Percentiles rank a stretch among this genome's conserved stretches.
phyloP scores from a whole-genome alignment of 2,329 filamentous ascomycete species.

The Penicillium sp. region DNA sequence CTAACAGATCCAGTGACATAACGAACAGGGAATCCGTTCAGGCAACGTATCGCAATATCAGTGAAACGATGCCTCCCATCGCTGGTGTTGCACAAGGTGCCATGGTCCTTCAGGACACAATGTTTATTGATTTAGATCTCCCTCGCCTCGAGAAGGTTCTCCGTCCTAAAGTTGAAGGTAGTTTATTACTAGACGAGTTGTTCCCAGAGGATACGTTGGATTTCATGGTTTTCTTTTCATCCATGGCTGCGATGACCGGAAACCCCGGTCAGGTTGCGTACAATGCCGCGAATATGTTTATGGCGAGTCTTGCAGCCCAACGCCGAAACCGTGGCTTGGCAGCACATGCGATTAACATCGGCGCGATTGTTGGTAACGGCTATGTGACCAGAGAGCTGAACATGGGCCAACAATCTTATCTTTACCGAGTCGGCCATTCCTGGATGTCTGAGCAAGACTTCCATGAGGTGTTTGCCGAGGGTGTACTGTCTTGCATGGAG shows the following conservation, averaged over 20 bases:
- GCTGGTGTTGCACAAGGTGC: conserved; percentile 38
- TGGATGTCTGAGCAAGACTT: conserved; percentile 32
- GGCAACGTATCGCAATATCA: conserved; percentile 22
- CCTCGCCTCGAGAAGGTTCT: conserved; percentile 29
- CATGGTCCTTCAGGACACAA: conserved; percentile 27
- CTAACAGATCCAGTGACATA: conserved; percentile 16
- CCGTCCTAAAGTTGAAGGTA: conserved; percentile 32
- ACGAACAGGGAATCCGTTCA: conserved; percentile 22
- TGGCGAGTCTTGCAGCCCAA: conserved; percentile 28
- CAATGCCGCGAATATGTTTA: conserved; percentile 39
- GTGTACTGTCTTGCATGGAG: conserved; percentile 22
- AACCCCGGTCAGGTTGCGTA: conserved; percentile 36
- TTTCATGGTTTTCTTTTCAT: conserved; percentile 46
- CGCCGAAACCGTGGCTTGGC: conserved; percentile 15
- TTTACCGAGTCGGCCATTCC: conserved; percentile 20
- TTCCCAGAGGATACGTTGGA: conserved; percentile 33
- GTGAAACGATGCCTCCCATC: conserved; percentile 32
- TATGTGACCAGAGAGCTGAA: conserved; percentile 19
- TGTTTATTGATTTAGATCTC: conserved; percentile 29
- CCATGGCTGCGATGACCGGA: conserved; percentile 35
- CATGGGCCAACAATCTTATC: conserved; percentile 21
- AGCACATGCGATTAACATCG: conserved; percentile 20
- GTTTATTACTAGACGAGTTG: conserved; percentile 17
- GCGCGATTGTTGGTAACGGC: conserved; percentile 17
- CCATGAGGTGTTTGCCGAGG: conserved; percentile 31